A percentile compares a stretch with the other conserved stretches of the same genome.
Evolutionary conservation across 2,329 filamentous ascomycete species (phyloP).

Genomic region (Cladophialophora carrionii): DNA sequence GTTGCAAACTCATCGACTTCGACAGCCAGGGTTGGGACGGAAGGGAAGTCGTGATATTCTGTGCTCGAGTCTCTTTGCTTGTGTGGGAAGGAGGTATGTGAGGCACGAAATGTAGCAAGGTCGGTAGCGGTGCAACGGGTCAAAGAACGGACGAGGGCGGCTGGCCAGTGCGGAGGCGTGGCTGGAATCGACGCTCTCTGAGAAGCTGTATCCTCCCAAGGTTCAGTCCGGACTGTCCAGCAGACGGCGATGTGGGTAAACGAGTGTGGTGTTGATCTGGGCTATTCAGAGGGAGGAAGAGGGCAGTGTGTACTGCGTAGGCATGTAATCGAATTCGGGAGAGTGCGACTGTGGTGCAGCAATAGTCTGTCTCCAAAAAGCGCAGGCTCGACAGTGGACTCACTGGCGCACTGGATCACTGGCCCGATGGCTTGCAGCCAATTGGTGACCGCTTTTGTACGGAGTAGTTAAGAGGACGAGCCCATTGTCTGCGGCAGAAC

Average conservation of each 20-base stretch:
- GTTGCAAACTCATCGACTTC: slow-evolving; percentile 12
- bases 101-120: slow-evolving; percentile 30
- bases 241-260: slow-evolving; percentile 28
- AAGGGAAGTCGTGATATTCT: background rate
- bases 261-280: slow-evolving; percentile 20
- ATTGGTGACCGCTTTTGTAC: background rate
- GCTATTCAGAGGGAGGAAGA: slow-evolving; percentile 7
- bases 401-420: background rate
- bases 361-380: slow-evolving; percentile 10
- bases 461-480: background rate
- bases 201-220: slow-evolving; percentile 11
- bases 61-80: slow-evolving; percentile 5
- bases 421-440: background rate
- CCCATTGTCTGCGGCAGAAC: background rate
- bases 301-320: background rate
- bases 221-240: slow-evolving; percentile 27
- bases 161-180: slow-evolving; percentile 27
- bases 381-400: slow-evolving; percentile 10
- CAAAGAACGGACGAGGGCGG: slow-evolving; percentile 27
- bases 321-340: slow-evolving; percentile 4
- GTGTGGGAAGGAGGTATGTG: slow-evolving; percentile 16
- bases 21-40: background rate
- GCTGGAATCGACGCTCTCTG: slow-evolving; percentile 14
- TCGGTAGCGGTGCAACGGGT: slow-evolving; percentile 19
- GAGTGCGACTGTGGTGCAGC: slow-evolving; percentile 11